Percentiles rank a stretch among this genome's conserved stretches.
phyloP scores from a whole-genome alignment of 73 alveolate genomes.

The Tetrahymena thermophila region DNA sequence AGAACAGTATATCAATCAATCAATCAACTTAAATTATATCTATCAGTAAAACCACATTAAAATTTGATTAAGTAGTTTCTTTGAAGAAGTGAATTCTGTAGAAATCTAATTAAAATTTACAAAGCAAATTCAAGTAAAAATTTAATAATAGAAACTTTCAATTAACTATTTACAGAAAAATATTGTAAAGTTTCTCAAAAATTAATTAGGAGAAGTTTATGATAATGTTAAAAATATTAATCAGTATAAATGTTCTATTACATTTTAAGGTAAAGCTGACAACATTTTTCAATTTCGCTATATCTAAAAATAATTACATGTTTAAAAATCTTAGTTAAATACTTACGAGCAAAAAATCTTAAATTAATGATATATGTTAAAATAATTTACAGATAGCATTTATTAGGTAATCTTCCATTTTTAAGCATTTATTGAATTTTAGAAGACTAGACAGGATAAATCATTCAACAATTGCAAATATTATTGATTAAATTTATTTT shows the following conservation, averaged over 20 bases:
- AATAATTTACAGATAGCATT: background rate
- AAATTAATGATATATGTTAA: background rate
- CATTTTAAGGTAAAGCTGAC: background rate
- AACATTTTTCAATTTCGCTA: background rate
- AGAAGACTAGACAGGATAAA: no score
- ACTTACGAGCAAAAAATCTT: no score
- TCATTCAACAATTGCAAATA: no score
- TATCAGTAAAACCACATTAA: background rate
- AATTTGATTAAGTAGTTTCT: background rate
- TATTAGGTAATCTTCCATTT: background rate
- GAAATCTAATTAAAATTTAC: background rate
- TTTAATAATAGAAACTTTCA: background rate
- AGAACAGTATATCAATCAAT: background rate
- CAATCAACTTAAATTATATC: background rate
- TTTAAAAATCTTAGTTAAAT: background rate
- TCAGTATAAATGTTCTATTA: background rate
- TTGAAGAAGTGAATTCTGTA: background rate
- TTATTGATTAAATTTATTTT: no score
- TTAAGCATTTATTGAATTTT: no score
- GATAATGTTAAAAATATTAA: no score
- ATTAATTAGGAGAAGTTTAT: no score
- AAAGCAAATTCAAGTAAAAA: background rate
- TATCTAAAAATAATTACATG: no score
- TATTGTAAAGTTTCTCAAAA: background rate
- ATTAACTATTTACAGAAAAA: background rate